phyloP scores from a whole-genome alignment of 208 protist species.

The Strigomonas galati region DNA sequence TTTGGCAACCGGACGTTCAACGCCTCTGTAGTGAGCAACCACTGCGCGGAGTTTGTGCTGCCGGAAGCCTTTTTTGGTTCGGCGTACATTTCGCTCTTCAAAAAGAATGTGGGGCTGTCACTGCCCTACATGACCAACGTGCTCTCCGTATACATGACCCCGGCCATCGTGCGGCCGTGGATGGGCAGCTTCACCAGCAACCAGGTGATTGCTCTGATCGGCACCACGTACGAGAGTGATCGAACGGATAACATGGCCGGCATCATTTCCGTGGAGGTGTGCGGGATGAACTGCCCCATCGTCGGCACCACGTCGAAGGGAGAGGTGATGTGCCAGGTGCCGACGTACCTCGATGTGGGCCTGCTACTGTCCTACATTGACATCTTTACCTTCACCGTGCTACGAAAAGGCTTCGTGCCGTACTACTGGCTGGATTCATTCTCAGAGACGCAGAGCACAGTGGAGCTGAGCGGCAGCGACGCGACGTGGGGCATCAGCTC shows the following conservation, averaged over 20 bases:
- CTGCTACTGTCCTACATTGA: slow-evolving; percentile 14
- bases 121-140: not conserved
- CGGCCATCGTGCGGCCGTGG: slow-evolving; percentile 23
- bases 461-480: not conserved
- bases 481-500: not conserved
- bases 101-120: slow-evolving; percentile 20
- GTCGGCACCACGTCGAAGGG: slow-evolving; percentile 14
- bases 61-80: slow-evolving; percentile 19
- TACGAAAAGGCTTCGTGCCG: slow-evolving; percentile 19
- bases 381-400: slow-evolving; percentile 15
- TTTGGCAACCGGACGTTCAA: slow-evolving; percentile 12
- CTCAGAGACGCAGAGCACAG: not conserved
- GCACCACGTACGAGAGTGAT: slow-evolving; percentile 16
- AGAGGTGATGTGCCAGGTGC: slow-evolving; percentile 28
- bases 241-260: not conserved
- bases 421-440: slow-evolving; percentile 5
- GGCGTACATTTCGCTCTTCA: slow-evolving; percentile 20
- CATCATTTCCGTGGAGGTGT: slow-evolving; percentile 29
- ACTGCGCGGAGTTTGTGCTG: slow-evolving; percentile 16
- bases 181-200: slow-evolving; percentile 22
- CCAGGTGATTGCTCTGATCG: slow-evolving; percentile 20
- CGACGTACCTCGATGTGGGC: slow-evolving; percentile 33
- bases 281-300: slow-evolving; percentile 29
- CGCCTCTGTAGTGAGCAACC: slow-evolving; percentile 14
- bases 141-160: slow-evolving; percentile 28